Conservation (phyloP, 2,329 filamentous ascomycete species). For the Cercospora canescens region DNA sequence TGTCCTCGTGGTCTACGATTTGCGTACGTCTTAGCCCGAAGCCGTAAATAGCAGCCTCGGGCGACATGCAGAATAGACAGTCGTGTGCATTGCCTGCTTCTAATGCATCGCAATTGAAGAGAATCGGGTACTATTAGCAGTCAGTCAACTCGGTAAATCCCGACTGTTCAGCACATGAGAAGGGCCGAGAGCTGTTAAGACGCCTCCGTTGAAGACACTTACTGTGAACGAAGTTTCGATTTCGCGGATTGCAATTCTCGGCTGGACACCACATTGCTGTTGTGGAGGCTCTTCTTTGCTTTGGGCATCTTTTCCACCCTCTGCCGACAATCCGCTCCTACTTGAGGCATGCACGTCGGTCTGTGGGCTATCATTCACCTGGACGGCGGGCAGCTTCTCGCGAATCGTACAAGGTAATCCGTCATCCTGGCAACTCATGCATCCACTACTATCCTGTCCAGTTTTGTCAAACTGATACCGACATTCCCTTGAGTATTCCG, state of each 20-base stretch:
- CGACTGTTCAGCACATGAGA: neutral
- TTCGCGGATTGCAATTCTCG: constrained; percentile 15
- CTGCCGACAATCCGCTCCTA: neutral
- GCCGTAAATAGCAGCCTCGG: constrained; percentile 41
- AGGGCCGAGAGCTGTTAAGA: neutral
- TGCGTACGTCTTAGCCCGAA: constrained; percentile 33
- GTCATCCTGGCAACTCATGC: constrained; percentile 3
- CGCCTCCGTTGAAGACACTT: neutral
- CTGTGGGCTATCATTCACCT: neutral
- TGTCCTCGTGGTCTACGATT: constrained; percentile 34
- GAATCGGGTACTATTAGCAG: constrained; percentile 38
- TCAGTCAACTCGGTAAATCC: neutral
- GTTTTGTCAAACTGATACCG: constrained; percentile 1
- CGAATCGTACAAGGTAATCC: constrained; percentile 6
- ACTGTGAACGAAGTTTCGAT: constrained; percentile 40
- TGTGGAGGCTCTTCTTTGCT: neutral
- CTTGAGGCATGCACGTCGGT: neutral
- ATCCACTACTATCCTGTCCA: constrained; percentile 9
- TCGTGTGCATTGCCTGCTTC: constrained; percentile 3
- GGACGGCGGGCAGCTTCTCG: neutral
- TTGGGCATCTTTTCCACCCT: neutral
- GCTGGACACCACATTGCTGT: neutral
- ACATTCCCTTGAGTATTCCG: neutral
- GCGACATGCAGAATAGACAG: constrained; percentile 45
- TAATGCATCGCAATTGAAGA: constrained; percentile 36